phyloP scores from a whole-genome alignment of 139 green algal genomes.

The Pycnococcus provasolii region DNA sequence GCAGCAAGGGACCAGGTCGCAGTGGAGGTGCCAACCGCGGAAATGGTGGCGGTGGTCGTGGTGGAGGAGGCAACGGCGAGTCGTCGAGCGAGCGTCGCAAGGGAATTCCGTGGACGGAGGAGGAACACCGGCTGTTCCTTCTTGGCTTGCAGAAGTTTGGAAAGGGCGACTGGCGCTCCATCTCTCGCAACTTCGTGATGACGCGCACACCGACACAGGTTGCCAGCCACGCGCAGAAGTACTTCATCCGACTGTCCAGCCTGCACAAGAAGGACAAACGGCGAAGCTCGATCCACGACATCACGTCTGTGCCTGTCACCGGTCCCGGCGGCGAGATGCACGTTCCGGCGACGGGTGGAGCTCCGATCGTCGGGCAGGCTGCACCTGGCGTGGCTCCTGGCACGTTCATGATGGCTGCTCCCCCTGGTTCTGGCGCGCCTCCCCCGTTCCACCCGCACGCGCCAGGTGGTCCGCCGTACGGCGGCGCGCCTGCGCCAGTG shows the following conservation, averaged over 20 bases:
- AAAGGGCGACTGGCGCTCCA: conserved; percentile 88
- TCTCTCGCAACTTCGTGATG: conserved; percentile 82
- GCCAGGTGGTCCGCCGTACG: too few species aligned
- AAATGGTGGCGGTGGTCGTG: conserved; percentile 18
- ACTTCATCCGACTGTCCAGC: conserved; percentile 83
- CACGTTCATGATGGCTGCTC: too few species aligned
- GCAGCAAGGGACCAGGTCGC: conserved; percentile 23
- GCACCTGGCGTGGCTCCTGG: too few species aligned
- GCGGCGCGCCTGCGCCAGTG: too few species aligned
- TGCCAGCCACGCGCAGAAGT: conserved; percentile 83
- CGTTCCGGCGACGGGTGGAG: too few species aligned
- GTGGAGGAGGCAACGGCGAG: conserved; percentile 7
- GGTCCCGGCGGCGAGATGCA: too few species aligned
- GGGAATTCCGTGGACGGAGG: conserved; percentile 87
- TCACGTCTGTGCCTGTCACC: conserved; percentile 32
- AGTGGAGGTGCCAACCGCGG: conserved; percentile 28
- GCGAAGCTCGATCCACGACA: conserved; percentile 80
- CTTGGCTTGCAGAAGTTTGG: conserved; percentile 83
- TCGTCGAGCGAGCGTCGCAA: conserved; percentile 57
- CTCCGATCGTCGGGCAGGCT: too few species aligned
- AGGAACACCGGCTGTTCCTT: conserved; percentile 87
- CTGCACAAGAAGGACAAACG: conserved; percentile 81
- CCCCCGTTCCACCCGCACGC: too few species aligned
- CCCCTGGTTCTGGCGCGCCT: too few species aligned
- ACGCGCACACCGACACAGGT: conserved; percentile 82